Percentiles rank a stretch among this genome's conserved stretches.
These are phyloP conservation scores for Boletus sp. DNA, from an alignment of 1,284 basidiomycete species.

Conservation along the genomic window DNA sequence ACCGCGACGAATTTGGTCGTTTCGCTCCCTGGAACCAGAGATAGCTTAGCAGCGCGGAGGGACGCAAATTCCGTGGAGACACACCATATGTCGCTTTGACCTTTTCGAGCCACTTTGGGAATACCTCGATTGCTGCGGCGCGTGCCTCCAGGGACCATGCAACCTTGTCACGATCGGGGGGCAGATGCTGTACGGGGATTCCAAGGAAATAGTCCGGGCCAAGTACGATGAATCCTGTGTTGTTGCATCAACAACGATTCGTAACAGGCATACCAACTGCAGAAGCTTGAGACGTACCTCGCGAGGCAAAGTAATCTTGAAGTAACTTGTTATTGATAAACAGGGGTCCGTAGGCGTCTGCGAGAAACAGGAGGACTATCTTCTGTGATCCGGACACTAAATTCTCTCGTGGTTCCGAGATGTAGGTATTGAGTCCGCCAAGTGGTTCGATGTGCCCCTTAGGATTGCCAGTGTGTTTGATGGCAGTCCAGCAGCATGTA, in stretches of 20 bases:
- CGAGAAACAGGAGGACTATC: conserved; percentile 46
- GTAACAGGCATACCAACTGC: not conserved
- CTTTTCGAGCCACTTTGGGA: conserved; percentile 25
- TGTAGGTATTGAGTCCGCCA: conserved; percentile 47
- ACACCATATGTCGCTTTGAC: conserved; percentile 20
- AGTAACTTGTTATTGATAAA: conserved; percentile 47
- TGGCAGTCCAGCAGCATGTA: conserved; percentile 43
- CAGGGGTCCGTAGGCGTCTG: conserved; percentile 47
- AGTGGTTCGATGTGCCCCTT: conserved; percentile 41
- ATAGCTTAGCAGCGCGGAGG: not conserved
- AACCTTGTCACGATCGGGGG: conserved; percentile 7
- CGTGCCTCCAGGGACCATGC: conserved; percentile 15
- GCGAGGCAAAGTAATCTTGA: conserved; percentile 49
- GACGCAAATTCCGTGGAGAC: not conserved
- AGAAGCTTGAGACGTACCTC: conserved; percentile 32
- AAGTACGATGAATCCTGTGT: conserved; percentile 27
- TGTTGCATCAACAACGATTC: not conserved
- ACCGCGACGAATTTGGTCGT: conserved; percentile 35
- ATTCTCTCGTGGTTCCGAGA: conserved; percentile 39
- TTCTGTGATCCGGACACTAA: conserved; percentile 20
- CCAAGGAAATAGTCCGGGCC: conserved; percentile 33
- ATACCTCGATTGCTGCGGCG: conserved; percentile 11
- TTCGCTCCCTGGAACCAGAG: conserved; percentile 7
- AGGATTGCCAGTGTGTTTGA: conserved; percentile 47
- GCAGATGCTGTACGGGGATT: conserved; percentile 8